Conservation (phyloP, 2,329 filamentous ascomycete genomes). For the Curvularia spicifera region DNA sequence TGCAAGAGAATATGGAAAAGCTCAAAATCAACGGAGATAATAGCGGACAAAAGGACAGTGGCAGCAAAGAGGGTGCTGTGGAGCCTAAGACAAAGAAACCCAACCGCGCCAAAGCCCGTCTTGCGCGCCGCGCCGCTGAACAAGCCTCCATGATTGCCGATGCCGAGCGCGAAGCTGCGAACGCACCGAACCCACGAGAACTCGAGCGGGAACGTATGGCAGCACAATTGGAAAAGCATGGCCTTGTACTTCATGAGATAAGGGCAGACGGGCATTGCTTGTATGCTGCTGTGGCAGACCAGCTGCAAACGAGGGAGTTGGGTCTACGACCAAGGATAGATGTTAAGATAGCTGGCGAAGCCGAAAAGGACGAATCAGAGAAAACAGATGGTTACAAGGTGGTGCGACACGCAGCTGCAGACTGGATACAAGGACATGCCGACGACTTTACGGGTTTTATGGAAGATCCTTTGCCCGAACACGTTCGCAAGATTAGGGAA, state of each 20-base stretch:
- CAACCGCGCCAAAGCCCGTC: slow-evolving; percentile 88
- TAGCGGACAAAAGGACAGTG: slow-evolving; percentile 1
- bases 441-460: slow-evolving; percentile 88
- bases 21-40: slow-evolving; percentile 14
- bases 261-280: slow-evolving; percentile 92
- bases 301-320: slow-evolving; percentile 63
- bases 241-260: slow-evolving; percentile 77
- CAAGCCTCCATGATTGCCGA: slow-evolving; percentile 71
- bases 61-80: slow-evolving; percentile 9
- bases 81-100: slow-evolving; percentile 67
- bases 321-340: slow-evolving; percentile 45
- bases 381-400: slow-evolving; percentile 61
- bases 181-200: slow-evolving; percentile 49
- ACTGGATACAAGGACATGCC: slow-evolving; percentile 74
- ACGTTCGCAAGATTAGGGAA: slow-evolving; percentile 77
- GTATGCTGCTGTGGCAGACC: slow-evolving; percentile 89
- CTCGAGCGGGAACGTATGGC: slow-evolving; percentile 66
- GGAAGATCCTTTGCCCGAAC: slow-evolving; percentile 76
- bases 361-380: slow-evolving; percentile 5
- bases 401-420: slow-evolving; percentile 74
- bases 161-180: slow-evolving; percentile 75
- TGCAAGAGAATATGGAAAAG: slow-evolving; percentile 20
- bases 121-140: slow-evolving; percentile 88
- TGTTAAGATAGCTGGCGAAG: slow-evolving; percentile 28
- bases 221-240: slow-evolving; percentile 66